Evolutionary conservation across 495 filamentous ascomycete genomes (phyloP).

Genomic region (Rhizodiscina lignyota): DNA sequence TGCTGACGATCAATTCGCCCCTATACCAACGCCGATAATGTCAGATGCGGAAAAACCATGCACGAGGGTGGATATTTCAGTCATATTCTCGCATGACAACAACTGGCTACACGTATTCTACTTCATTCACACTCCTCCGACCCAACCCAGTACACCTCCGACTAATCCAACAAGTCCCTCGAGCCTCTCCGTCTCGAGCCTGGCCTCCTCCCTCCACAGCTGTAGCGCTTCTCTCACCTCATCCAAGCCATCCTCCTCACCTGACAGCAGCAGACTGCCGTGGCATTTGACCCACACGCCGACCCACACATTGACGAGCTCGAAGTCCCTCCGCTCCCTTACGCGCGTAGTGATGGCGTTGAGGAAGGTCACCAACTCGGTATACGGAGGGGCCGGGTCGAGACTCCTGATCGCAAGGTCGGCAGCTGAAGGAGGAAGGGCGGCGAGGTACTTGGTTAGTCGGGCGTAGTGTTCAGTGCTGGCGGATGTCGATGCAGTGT

Average conservation of each 20-base stretch:
- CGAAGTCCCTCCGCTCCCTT: conserved; percentile 57
- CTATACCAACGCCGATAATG: no score
- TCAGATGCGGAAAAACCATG: no score
- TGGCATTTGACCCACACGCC: conserved; percentile 73
- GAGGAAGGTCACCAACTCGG: conserved; percentile 55
- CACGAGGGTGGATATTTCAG: no score
- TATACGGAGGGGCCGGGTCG: conserved; percentile 23
- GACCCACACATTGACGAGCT: conserved; percentile 94
- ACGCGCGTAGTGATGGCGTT: conserved; percentile 54
- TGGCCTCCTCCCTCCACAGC: conserved; percentile 51
- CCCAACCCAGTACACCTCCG: conserved; percentile 72
- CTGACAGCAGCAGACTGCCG: conserved; percentile 40
- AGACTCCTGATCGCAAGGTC: conserved; percentile 83
- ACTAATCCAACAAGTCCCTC: conserved; percentile 69
- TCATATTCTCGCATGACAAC: no score
- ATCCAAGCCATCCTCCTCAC: conserved; percentile 8
- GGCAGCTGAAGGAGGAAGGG: conserved; percentile 60
- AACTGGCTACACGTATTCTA: no score
- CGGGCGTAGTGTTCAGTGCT: conserved; percentile 27
- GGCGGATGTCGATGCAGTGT: conserved; percentile 16
- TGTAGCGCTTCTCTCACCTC: conserved; percentile 19
- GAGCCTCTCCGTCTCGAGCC: conserved; percentile 50
- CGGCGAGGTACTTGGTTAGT: conserved; percentile 57
- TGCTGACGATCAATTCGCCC: no score
- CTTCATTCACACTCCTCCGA: conserved; percentile 24